Evolutionary conservation across 208 protist genomes (phyloP), one percentile per base, ranked within the genome.

Genomic region (Kentomonas sorsogonicus): DNA sequence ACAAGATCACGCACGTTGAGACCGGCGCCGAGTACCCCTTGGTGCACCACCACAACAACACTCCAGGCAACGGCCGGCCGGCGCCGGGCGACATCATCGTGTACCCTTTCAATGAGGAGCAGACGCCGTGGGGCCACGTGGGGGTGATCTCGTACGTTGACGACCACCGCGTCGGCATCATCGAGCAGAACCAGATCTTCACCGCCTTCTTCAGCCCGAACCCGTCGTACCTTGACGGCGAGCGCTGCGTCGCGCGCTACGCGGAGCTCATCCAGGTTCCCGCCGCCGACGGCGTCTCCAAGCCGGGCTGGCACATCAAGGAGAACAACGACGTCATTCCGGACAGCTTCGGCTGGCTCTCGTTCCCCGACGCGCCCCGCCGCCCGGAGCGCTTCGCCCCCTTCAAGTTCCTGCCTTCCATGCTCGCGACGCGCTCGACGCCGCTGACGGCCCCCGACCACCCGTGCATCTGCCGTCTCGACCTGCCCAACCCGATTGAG

Each of bases 171-270:
- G 76, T 91, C 25, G 84, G 84, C 25, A 77, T 88, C 25, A 76
- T 73, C 4, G 84, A 91, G 72, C 84, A 91, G 64, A 91, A 91
- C 58, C 72, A 86, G 38, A 68, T 53, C 50, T 87, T 86, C 60
- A 60, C 62, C 13, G 33, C 46, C 25, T 88, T 86, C 53, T 60
- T 68, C 23, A 86, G 72, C 0, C 74, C 79, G 1, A 45, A 46
- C 31, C 68, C 70, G 23, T 52, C 66, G 40, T 86, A 88, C 66
- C 69, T 79, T 39, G 64, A 77, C 40, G 78, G 79, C 18, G 72
- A 86, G 66, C 65, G 69, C 39, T 91, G 83, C 48, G 74, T 91
- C 2, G 72, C 63, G 16, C 79, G 79, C 22, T 81, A 73, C 55
- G 53, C 78, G 15, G 30, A 64, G 23, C 69, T 91, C 18, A 18